Evolutionary conservation across 352 stramenopile species (phyloP).

Genomic region (Phytophthora palmivora): DNA sequence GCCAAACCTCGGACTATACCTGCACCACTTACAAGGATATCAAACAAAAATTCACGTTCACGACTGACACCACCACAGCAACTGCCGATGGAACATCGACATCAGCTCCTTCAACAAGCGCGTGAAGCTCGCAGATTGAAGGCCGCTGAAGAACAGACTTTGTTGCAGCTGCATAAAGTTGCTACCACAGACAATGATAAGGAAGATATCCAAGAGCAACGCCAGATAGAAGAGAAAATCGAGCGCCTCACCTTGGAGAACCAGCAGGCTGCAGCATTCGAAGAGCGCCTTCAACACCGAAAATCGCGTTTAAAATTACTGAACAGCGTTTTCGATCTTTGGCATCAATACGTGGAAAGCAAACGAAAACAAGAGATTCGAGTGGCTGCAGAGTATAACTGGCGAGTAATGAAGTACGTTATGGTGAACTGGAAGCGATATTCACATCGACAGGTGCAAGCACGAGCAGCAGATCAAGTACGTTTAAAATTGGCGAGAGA

Average conservation of each 20-base stretch:
- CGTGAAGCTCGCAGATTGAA: conserved; percentile 28
- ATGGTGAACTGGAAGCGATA: conserved; percentile 34
- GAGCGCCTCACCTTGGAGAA: conserved; percentile 45
- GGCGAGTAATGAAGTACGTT: conserved; percentile 24
- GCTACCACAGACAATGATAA: conserved; percentile 30
- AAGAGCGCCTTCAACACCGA: conserved; percentile 35
- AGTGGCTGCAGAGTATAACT: conserved; percentile 31
- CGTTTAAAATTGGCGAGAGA: conserved; percentile 25
- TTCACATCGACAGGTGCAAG: conserved; percentile 9
- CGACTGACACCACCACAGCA: conserved; percentile 7
- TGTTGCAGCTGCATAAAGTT: conserved; percentile 12
- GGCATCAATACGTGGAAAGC: conserved; percentile 16
- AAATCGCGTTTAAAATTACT: conserved; percentile 30
- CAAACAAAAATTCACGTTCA: conserved; percentile 5
- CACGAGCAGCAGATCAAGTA: conserved; percentile 18
- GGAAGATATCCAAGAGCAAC: conserved; percentile 32
- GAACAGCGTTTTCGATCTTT: conserved; percentile 16
- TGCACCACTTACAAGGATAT: not conserved
- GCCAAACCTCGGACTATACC: not conserved
- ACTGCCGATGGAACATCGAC: conserved; percentile 48
- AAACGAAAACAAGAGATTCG: conserved; percentile 21
- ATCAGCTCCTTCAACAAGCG: conserved; percentile 37
- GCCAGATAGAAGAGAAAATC: conserved; percentile 43
- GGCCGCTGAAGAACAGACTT: conserved; percentile 21
- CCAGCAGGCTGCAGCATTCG: conserved; percentile 30